Evolutionary conservation across 2,329 filamentous ascomycete genomes (phyloP).

Genomic region (Fusarium buharicum): DNA sequence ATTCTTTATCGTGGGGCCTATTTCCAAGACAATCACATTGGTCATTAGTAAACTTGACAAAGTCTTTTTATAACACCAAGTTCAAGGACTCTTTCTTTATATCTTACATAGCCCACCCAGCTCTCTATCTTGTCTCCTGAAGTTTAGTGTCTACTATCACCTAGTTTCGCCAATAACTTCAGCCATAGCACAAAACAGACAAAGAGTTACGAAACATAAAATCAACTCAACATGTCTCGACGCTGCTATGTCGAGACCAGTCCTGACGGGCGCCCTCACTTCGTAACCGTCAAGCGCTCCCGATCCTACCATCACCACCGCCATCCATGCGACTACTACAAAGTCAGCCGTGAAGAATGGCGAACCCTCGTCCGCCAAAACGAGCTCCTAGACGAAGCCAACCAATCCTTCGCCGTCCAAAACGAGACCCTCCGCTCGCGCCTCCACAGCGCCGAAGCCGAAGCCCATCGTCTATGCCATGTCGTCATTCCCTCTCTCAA

Average conservation of each 20-base stretch:
- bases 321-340: constrained; percentile 51
- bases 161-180: constrained; percentile 6
- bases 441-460: constrained; percentile 50
- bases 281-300: constrained; percentile 55
- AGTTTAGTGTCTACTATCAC: not conserved
- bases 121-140: constrained; percentile 3
- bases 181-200: not conserved
- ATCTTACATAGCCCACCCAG: constrained; percentile 10
- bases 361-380: constrained; percentile 52
- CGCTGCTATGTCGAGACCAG: constrained; percentile 53
- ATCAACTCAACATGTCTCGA: constrained; percentile 48
- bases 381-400: constrained; percentile 50
- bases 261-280: constrained; percentile 50
- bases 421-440: constrained; percentile 50
- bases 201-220: constrained; percentile 4
- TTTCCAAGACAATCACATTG: constrained; percentile 37
- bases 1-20: constrained; percentile 33
- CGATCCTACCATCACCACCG: constrained; percentile 51
- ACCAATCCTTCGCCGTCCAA: constrained; percentile 49
- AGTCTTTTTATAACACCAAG: constrained; percentile 3
- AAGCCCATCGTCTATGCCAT: constrained; percentile 49
- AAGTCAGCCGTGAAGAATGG: constrained; percentile 52
- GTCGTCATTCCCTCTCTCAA: constrained; percentile 52
- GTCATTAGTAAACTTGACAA: constrained; percentile 34
- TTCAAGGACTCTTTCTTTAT: constrained; percentile 16